Evolutionary conservation across 345 rosid genomes (phyloP), one percentile per base, ranked within the genome.

Genomic region (Melaleuca quinquenervia): DNA sequence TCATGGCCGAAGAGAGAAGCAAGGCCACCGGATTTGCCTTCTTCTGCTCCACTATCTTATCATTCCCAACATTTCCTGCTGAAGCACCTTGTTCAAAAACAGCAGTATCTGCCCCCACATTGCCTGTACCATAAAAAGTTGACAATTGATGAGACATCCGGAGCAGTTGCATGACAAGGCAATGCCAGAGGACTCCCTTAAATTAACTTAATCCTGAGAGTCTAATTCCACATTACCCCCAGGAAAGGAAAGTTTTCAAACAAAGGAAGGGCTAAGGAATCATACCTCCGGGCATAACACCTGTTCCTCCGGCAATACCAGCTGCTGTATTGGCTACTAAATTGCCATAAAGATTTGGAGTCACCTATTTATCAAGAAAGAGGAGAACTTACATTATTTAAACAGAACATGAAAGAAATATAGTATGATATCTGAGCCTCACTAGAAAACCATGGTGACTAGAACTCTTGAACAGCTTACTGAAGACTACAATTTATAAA

Each of bases 241-340:
- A 32, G 45, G 45, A 70, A 70, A 70, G 48, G 24, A 18, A 32
- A 8, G 32, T 70, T 32, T 70, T 41, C 78, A 84, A 62, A 18
- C 26, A 84, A 56, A 52, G 13, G 21, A 84, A 49, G 74, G 50
- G 76, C 8, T 48, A 7, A 76, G 16, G 50, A 83, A 70, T 55
- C 45, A 45, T 92, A 92, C 96, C 94, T 93, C 93, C 93, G 4
- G 93, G 94, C 93, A 93, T 92, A 78, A 90, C 90, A 85, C 94
- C 93, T 3, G 92, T 91, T 54, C 94, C 92, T 87, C 94, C 91
- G 83, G 93, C 92, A 76, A 92, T 90, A 92, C 94, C 89, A 36
- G 92, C 92, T 55, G 94, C 93, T 60, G 90, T 87, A 86, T 90
- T 91, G 74, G 91, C 91, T 50, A 93, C 88, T 27, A 93, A 84